These are phyloP conservation scores for Suillus subalutaceus DNA, from an alignment of 768 basidiomycete genomes.

Conservation along the genomic window DNA sequence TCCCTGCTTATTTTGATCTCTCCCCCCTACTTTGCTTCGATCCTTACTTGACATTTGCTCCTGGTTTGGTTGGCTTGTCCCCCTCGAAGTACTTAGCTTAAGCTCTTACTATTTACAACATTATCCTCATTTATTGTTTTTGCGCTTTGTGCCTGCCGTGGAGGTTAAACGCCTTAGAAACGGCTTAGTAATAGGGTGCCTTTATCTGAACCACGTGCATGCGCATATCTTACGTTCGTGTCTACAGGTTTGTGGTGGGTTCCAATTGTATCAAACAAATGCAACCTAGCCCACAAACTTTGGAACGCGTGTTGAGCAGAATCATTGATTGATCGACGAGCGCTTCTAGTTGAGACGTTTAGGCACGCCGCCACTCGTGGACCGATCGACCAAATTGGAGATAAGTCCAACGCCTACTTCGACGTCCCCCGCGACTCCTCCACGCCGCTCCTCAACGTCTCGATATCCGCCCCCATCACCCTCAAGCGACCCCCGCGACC, in stretches of 20 bases:
- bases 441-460: conserved; percentile 43
- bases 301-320: background rate
- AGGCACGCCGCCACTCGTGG: background rate
- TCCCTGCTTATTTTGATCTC: background rate
- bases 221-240: background rate
- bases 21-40: background rate
- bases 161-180: background rate
- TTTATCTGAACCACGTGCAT: background rate
- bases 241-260: background rate
- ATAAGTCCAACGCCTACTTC: conserved; percentile 7
- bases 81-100: background rate
- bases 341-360: background rate
- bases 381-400: background rate
- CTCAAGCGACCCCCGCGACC: conserved; percentile 36
- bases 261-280: background rate
- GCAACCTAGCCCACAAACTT: background rate
- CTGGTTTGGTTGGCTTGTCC: background rate
- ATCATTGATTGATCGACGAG: background rate
- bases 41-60: background rate
- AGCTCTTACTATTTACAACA: background rate
- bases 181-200: background rate
- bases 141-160: background rate
- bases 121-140: background rate
- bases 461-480: conserved; percentile 35
- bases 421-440: conserved; percentile 23